Evolutionary conservation across 306 rosid species (phyloP), one percentile per base, ranked within the genome.

Genomic region (Pyrus communis): DNA sequence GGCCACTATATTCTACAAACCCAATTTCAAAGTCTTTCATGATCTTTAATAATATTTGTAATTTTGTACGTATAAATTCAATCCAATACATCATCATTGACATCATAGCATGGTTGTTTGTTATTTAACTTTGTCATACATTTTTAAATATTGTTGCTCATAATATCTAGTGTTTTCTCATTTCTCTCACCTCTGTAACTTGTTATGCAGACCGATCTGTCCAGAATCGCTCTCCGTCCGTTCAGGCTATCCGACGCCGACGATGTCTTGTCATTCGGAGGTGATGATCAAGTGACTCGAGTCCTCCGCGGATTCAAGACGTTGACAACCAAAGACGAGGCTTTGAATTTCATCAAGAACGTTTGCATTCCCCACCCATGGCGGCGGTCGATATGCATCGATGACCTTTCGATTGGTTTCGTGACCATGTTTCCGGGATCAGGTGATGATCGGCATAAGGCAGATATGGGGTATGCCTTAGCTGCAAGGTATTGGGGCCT

Each of bases 321-420:
- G 30, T 78, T 77, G 67, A 82, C 72, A 67, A 86, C 88, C 2
- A 85, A 25, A 75, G 91, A 91, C 5, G 91, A 88, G 69, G 93
- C 92, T 23, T 62, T 78, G 79, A 57, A 22, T 63, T 89, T 82
- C 88, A 86, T 89, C 28, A 87, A 71, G 18, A 85, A 90, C 4
- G 82, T 83, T 8, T 93, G 91, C 75, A 84, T 86, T 4, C 90
- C 90, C n/a, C 91, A 83, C 49, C 96, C 90, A 4, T 90, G 93
- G 92, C 77, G 79, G 3, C 80, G 85, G 4, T 88, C 89, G 3
- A 85, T 88, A 51, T 87, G 97, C 74, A 60, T 86, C 2, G 64
- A 79, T 30, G 88, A 83, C 63, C 85, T 77, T 19, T 89, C 87
- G 2, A 74, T 90, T 1, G 89, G 92, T 27, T 77, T 79, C 69